Conservation (phyloP, 75 land plant genomes). For the Selaginella tamariscina region DNA sequence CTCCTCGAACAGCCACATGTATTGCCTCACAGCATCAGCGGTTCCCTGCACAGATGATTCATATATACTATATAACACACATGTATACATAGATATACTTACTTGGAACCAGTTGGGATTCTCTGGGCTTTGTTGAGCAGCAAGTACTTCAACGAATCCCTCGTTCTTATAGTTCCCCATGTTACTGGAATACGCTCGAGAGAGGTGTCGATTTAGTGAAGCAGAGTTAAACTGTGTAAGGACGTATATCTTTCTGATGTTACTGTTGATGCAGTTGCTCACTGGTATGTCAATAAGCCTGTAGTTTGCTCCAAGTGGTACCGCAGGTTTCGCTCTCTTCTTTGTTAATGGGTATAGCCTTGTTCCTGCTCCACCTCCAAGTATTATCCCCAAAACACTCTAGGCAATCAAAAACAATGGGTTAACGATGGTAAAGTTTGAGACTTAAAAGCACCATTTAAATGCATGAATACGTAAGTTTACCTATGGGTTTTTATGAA, state of each 20-base stretch:
- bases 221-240: constrained; percentile 85
- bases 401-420: constrained; percentile 8
- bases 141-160: constrained; percentile 75
- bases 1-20: constrained; percentile 73
- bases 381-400: constrained; percentile 82
- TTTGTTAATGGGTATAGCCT: constrained; percentile 72
- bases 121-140: constrained; percentile 84
- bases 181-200: constrained; percentile 74
- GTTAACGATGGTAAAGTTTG: background rate
- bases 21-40: constrained; percentile 84
- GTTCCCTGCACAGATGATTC: constrained; percentile 39
- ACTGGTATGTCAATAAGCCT: constrained; percentile 69
- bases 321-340: constrained; percentile 69
- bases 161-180: constrained; percentile 99
- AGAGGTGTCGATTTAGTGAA: constrained; percentile 75
- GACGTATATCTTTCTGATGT: constrained; percentile 71
- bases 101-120: constrained; percentile 99
- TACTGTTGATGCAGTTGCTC: constrained; percentile 88
- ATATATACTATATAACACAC: background rate
- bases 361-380: constrained; percentile 79
- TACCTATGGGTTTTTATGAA: background rate
- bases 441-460: background rate
- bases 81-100: background rate
- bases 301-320: constrained; percentile 73
- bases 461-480: background rate